Percentiles rank a stretch among this genome's conserved stretches.
phyloP scores from a whole-genome alignment of 441 rosid genomes.

The Eutrema salsugineum region DNA sequence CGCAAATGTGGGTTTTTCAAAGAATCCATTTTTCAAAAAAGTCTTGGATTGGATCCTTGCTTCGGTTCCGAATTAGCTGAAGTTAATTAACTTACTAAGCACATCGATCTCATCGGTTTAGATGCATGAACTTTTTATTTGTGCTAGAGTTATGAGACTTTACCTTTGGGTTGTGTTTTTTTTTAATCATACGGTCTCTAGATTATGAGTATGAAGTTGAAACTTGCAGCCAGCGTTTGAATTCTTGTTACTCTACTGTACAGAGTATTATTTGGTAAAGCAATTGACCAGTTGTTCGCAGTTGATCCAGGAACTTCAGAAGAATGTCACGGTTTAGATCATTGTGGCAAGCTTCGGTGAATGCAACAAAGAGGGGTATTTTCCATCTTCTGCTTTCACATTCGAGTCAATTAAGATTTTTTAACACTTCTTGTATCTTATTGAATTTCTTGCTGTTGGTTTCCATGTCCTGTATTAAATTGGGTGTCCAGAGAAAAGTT shows the following conservation, averaged over 20 bases:
- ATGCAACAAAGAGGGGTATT: conserved; percentile 79
- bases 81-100: not conserved
- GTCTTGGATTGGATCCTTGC: not conserved
- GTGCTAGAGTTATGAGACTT: not conserved
- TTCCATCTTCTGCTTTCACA: not conserved
- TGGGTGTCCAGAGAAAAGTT: not conserved
- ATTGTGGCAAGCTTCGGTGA: conserved; percentile 64
- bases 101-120: not conserved
- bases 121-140: not conserved
- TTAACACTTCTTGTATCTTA: not conserved
- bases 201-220: not conserved
- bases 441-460: not conserved
- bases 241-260: not conserved
- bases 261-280: not conserved
- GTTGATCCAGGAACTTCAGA: not conserved
- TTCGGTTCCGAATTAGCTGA: not conserved
- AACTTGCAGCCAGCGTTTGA: not conserved
- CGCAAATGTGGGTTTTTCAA: not conserved
- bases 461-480: not conserved
- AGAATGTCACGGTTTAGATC: conserved; percentile 64
- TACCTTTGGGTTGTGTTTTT: not conserved
- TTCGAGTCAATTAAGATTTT: not conserved
- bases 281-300: not conserved
- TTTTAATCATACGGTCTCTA: not conserved
- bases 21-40: not conserved